These are phyloP conservation scores for Salix purpurea DNA, from an alignment of 345 rosid species.

Conservation along the genomic window DNA sequence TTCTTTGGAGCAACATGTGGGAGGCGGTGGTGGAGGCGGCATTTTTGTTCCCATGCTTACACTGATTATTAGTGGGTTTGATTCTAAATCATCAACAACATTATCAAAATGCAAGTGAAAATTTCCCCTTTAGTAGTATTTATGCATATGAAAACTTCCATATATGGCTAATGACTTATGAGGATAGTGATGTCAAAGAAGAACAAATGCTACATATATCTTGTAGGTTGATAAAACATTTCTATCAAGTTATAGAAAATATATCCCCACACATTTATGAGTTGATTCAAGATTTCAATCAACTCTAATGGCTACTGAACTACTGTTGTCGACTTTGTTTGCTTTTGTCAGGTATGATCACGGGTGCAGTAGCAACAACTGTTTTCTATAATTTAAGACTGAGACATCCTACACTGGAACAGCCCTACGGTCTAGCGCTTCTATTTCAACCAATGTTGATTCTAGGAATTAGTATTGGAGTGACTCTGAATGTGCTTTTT, in stretches of 20 bases:
- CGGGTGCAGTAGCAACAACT: slow-evolving; percentile 39
- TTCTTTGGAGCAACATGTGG: slow-evolving; percentile 51
- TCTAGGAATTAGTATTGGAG: slow-evolving; percentile 49
- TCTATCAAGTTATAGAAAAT: background rate
- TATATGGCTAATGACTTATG: background rate
- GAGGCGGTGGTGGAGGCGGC: slow-evolving; percentile 55
- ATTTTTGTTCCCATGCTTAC: slow-evolving; percentile 50
- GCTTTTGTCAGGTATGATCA: slow-evolving; percentile 38
- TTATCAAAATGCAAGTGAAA: slow-evolving; percentile 41
- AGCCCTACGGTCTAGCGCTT: slow-evolving; percentile 50
- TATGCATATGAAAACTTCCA: background rate
- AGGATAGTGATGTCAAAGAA: background rate
- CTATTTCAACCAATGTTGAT: slow-evolving; percentile 49
- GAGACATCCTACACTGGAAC: slow-evolving; percentile 47
- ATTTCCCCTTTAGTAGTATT: background rate
- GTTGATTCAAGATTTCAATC: background rate
- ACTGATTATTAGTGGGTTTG: slow-evolving; percentile 37
- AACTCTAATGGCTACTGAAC: no score
- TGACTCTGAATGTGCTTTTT: slow-evolving; percentile 39
- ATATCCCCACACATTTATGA: no score
- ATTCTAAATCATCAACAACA: slow-evolving; percentile 47
- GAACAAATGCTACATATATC: background rate
- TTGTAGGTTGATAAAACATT: background rate
- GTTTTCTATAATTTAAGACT: slow-evolving; percentile 36
- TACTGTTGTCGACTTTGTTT: background rate